Evolutionary conservation across 768 basidiomycete genomes (phyloP).

Genomic region (Boletus edulis): DNA sequence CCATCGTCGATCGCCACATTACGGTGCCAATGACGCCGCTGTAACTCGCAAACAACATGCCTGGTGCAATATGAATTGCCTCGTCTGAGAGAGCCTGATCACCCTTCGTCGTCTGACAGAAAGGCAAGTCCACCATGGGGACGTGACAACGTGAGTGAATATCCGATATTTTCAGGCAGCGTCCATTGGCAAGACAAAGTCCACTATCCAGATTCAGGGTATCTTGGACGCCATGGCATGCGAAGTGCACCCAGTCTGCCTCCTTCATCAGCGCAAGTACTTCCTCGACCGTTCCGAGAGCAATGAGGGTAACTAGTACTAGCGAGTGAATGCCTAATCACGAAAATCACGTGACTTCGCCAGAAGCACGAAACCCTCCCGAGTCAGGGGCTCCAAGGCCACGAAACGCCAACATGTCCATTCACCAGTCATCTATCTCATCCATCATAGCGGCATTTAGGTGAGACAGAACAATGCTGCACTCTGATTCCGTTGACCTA

Average conservation of each 20-base stretch:
- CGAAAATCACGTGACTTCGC: too few species aligned
- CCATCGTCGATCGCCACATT: neutral
- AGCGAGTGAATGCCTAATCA: too few species aligned
- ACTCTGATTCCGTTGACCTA: too few species aligned
- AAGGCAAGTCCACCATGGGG: neutral
- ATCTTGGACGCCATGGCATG: neutral
- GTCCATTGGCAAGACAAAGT: neutral
- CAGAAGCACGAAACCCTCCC: too few species aligned
- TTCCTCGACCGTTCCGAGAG: slow-evolving; percentile 12
- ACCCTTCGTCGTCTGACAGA: neutral
- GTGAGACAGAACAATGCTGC: too few species aligned
- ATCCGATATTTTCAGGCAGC: neutral
- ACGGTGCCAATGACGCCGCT: slow-evolving; percentile 2
- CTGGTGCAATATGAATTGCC: neutral
- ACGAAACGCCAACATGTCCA: too few species aligned
- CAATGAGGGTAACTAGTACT: neutral
- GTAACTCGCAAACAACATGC: slow-evolving; percentile 35
- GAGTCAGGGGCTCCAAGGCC: too few species aligned
- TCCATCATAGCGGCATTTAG: too few species aligned
- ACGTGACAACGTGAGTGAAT: neutral
- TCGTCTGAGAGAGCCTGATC: neutral
- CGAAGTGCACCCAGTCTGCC: neutral
- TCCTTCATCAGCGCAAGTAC: slow-evolving; percentile 2
- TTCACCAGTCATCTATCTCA: too few species aligned
- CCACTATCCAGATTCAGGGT: neutral